These are phyloP conservation scores for Nectriaceae sp. DNA, from an alignment of 2,329 filamentous ascomycete genomes.

Conservation along the genomic window DNA sequence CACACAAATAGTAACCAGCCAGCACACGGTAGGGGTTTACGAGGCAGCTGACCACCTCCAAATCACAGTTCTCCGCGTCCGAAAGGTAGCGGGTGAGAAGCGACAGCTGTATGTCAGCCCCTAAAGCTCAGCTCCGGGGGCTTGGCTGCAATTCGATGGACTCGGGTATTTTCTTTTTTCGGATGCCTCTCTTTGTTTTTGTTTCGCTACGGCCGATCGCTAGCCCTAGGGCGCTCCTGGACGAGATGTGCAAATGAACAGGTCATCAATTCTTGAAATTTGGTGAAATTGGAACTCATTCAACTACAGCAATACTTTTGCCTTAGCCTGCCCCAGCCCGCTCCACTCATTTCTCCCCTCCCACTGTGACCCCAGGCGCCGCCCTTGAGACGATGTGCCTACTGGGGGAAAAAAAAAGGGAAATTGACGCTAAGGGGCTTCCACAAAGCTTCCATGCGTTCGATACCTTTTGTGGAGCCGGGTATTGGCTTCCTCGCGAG, in stretches of 20 bases:
- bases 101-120: slow-evolving; percentile 17
- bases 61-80: slow-evolving; percentile 21
- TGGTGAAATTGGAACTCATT: slow-evolving; percentile 32
- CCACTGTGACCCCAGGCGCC: slow-evolving; percentile 1
- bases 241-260: slow-evolving; percentile 9
- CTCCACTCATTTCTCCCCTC: slow-evolving; percentile 19
- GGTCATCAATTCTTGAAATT: slow-evolving; percentile 23
- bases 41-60: slow-evolving; percentile 5
- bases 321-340: slow-evolving; percentile 13
- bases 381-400: neutral
- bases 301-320: slow-evolving; percentile 16
- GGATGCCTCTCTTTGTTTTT: slow-evolving; percentile 6
- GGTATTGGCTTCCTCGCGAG: neutral
- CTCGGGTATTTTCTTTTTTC: slow-evolving; percentile 6
- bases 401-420: slow-evolving; percentile 7
- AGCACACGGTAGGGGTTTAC: neutral
- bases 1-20: neutral
- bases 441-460: slow-evolving; percentile 30
- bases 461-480: slow-evolving; percentile 20
- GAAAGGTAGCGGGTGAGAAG: slow-evolving; percentile 2
- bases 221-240: neutral
- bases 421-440: slow-evolving; percentile 20
- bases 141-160: neutral
- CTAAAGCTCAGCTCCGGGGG: slow-evolving; percentile 21
- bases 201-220: neutral